A percentile compares a stretch with the other conserved stretches of the same genome.
Evolutionary conservation across 176 grass and related monocot species (phyloP).

Genomic region (Aegilops speltoides): DNA sequence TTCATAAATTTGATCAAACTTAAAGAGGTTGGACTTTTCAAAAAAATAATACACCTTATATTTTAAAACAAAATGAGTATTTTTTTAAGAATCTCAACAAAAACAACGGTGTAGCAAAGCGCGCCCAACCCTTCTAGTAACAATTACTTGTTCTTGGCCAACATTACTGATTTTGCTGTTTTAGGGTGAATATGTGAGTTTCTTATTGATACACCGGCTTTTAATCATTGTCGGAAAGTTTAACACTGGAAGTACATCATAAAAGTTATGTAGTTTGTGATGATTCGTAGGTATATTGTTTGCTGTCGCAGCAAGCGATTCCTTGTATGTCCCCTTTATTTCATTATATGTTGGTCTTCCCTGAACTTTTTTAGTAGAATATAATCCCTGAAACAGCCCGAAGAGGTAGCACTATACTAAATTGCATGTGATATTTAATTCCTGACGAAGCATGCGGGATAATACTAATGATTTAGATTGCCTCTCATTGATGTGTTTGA

Average conservation of each 20-base stretch:
- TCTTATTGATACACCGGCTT: no score
- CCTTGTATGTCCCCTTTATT: background rate
- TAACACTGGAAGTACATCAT: background rate
- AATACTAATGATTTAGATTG: background rate
- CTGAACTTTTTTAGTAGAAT: background rate
- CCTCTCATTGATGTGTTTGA: slow-evolving; percentile 31
- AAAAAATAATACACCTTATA: no score
- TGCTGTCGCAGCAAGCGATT: background rate
- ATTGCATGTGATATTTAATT: background rate
- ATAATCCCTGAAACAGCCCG: background rate
- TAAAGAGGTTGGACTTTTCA: no score
- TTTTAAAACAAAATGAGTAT: no score
- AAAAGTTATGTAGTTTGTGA: background rate
- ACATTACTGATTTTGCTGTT: no score
- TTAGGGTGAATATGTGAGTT: no score
- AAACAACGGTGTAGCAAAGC: no score
- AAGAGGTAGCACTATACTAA: background rate
- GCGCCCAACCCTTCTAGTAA: no score
- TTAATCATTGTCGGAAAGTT: no score
- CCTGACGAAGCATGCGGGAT: slow-evolving; percentile 18
- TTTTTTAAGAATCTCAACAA: no score
- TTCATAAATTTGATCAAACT: no score
- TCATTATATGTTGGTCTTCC: background rate
- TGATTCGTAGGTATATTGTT: background rate
- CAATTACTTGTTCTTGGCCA: no score